Conservation (phyloP, 163 green algal genomes). For the Prototheca wickerhamii region DNA sequence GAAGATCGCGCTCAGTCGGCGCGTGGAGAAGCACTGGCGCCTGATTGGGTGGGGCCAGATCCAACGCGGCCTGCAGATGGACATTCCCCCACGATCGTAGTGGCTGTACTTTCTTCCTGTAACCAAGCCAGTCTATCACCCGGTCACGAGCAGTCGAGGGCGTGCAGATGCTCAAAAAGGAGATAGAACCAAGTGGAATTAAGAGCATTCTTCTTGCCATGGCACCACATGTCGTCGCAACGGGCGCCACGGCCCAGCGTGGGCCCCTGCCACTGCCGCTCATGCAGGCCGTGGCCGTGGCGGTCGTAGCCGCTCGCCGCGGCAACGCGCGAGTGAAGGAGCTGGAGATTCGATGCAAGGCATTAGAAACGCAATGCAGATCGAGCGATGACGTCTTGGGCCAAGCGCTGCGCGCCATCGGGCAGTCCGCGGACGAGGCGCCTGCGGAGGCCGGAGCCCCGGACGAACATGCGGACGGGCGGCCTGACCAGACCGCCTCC, state of each 20-base stretch:
- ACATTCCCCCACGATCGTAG: not conserved
- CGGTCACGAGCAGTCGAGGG: too few species aligned
- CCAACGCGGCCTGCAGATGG: constrained; percentile 61
- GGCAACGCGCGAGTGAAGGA: not conserved
- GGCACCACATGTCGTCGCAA: too few species aligned
- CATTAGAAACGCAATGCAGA: not conserved
- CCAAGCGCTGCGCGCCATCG: too few species aligned
- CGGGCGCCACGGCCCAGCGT: not conserved
- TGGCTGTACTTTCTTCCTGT: not conserved
- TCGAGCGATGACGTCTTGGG: too few species aligned
- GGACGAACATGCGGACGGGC: too few species aligned
- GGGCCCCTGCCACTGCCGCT: too few species aligned
- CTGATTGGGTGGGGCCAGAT: constrained; percentile 97
- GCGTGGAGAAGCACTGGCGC: constrained; percentile 97
- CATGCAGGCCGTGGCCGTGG: not conserved
- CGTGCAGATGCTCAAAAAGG: too few species aligned
- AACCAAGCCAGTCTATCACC: too few species aligned
- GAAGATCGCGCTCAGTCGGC: constrained; percentile 82
- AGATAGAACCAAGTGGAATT: too few species aligned
- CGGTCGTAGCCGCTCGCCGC: not conserved
- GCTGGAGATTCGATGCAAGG: not conserved
- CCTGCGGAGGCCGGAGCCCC: too few species aligned
- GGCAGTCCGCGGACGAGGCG: too few species aligned
- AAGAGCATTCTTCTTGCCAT: too few species aligned
- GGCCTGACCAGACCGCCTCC: not conserved